These are phyloP conservation scores for Penicillium ucsense DNA, from an alignment of 495 filamentous ascomycete genomes.

Conservation along the genomic window DNA sequence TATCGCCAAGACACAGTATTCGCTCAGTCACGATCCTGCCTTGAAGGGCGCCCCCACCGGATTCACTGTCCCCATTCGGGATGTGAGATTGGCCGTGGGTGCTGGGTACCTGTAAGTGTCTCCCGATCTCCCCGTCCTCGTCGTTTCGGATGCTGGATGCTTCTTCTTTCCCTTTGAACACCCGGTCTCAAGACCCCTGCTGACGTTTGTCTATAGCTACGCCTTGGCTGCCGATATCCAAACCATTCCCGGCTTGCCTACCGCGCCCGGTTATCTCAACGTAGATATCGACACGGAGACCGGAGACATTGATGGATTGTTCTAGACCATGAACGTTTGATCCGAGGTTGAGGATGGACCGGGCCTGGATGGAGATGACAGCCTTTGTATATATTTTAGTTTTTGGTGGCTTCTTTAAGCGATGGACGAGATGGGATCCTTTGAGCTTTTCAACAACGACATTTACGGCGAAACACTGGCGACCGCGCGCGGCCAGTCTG, in stretches of 20 bases:
- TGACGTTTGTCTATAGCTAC: constrained; percentile 44
- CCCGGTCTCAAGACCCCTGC: background rate
- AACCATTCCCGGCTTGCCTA: constrained; percentile 93
- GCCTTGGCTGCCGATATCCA: constrained; percentile 95
- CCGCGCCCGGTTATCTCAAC: constrained; percentile 91
- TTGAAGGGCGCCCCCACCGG: constrained; percentile 95
- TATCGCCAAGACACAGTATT: constrained; percentile 97
- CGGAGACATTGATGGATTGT: constrained; percentile 91
- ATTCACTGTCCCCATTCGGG: constrained; percentile 90
- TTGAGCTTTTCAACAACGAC: constrained; percentile 13
- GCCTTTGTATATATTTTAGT: constrained; percentile 5
- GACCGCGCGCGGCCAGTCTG: constrained; percentile 9
- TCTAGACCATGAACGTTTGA: constrained; percentile 41
- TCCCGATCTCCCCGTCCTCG: background rate
- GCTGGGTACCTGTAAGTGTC: constrained; percentile 74
- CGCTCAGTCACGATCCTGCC: constrained; percentile 83
- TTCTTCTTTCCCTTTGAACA: too few species aligned
- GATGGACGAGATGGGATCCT: background rate
- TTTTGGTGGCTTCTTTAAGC: background rate
- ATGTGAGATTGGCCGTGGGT: constrained; percentile 88
- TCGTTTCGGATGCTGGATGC: background rate
- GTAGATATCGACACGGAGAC: constrained; percentile 91
- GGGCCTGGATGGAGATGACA: background rate
- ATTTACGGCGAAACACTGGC: constrained; percentile 8
- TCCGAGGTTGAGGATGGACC: background rate